Conservation (phyloP, 257 asterid species). For the Ocimum tenuiflorum region DNA sequence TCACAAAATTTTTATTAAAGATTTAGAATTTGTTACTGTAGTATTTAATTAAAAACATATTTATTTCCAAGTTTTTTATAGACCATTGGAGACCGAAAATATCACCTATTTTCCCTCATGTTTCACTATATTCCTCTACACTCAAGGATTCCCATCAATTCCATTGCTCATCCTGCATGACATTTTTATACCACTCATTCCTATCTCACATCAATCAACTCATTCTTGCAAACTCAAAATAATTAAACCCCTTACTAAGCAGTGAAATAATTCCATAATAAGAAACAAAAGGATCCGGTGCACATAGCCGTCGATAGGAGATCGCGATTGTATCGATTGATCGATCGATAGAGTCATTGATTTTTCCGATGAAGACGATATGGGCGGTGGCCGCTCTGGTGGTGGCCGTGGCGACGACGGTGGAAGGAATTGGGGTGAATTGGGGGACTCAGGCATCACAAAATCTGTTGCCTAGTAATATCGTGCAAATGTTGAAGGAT, state of each 20-base stretch:
- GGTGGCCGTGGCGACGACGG: neutral
- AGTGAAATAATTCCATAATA: neutral
- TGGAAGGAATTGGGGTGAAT: conserved; percentile 54
- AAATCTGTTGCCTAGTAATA: conserved; percentile 27
- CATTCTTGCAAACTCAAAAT: neutral
- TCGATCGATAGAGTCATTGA: neutral
- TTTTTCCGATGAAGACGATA: neutral
- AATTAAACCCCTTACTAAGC: neutral
- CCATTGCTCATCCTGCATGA: neutral
- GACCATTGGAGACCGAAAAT: neutral
- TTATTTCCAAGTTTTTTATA: neutral
- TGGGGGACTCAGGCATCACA: conserved; percentile 82
- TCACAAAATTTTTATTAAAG: neutral
- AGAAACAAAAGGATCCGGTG: neutral
- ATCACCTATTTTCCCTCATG: neutral
- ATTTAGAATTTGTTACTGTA: no score
- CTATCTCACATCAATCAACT: neutral
- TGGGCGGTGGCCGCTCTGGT: neutral
- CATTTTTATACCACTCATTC: neutral
- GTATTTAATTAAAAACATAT: no score
- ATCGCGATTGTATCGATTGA: neutral
- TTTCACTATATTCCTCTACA: conserved; percentile 1
- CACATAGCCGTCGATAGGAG: neutral
- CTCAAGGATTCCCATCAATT: conserved; percentile 16
- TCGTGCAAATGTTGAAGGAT: conserved; percentile 56